phyloP scores from a whole-genome alignment of 768 basidiomycete species.

The Saitozyma podzolica region DNA sequence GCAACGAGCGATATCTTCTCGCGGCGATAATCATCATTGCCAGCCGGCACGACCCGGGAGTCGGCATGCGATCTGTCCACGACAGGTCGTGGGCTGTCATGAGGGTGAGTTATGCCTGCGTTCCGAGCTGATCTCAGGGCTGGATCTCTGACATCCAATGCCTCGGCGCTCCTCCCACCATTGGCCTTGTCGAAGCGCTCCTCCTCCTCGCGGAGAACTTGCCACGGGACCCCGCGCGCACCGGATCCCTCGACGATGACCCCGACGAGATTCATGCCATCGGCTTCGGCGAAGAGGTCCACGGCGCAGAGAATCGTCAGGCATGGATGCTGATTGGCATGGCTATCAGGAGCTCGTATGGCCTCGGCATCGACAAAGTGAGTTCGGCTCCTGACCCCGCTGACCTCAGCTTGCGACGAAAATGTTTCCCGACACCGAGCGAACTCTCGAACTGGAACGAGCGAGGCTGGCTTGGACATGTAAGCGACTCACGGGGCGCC shows the following conservation, averaged over 20 bases:
- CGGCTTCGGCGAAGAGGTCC: conserved; percentile 37
- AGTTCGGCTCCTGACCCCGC: conserved; percentile 8
- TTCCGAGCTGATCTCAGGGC: conserved; percentile 22
- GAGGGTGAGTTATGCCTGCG: conserved; percentile 28
- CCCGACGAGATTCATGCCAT: conserved; percentile 26
- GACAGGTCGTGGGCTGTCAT: conserved; percentile 40
- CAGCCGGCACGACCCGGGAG: conserved; percentile 33
- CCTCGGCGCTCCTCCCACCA: conserved; percentile 42
- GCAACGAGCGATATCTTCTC: conserved; percentile 38
- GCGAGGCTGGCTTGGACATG: conserved; percentile 49
- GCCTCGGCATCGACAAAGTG: conserved; percentile 46
- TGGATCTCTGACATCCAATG: conserved; percentile 46
- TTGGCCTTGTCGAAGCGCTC: conserved; percentile 46
- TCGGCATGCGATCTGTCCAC: conserved; percentile 36
- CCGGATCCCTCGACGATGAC: conserved; percentile 6
- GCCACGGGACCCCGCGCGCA: conserved; percentile 36
- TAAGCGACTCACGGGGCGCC: conserved; percentile 21
- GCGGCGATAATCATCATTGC: conserved; percentile 48
- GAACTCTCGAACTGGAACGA: conserved; percentile 38
- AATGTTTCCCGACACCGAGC: conserved; percentile 30
- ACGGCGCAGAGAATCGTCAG: conserved; percentile 48
- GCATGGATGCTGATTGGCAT: conserved; percentile 50
- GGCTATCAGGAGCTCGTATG: conserved; percentile 47
- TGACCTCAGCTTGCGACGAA: conserved; percentile 27
- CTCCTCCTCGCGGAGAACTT: conserved; percentile 48